Evolutionary conservation across 768 basidiomycete species (phyloP), one percentile per base, ranked within the genome.

Genomic region (Botryobasidium botryosum): DNA sequence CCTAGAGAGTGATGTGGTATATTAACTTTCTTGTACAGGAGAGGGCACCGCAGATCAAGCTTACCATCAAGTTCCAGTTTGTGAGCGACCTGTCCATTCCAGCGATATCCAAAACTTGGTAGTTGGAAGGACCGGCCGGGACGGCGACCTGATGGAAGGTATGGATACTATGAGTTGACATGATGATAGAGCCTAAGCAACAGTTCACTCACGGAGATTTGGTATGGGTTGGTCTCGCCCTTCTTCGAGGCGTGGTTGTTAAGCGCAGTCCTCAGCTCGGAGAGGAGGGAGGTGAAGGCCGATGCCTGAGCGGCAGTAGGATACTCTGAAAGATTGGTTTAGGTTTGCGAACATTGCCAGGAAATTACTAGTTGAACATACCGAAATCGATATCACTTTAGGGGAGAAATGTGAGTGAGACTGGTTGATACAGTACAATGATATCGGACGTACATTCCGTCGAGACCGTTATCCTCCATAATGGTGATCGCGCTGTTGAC

Each of bases 61-160:
- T n/a, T n/a, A n/a, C n/a, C 62, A 64, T 63, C 25, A 63, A 45
- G 37, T 62, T 62, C 59, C 59, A 62, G 45, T 61, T 62, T 37
- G 57, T 54, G 8, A 64, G 51, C 13, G 51, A 44, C 28, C 44
- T 44, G 40, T 57, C 59, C 57, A 63, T 59, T 17, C 56, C 56
- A 17, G 35, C 31, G 7, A 59, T 47, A 10, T 49, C 43, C 18
- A 62, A 51, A 6, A 53, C 52, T 43, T 53, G 40, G 49, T 58
- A 57, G 23, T 59, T 54, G 15, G 56, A 51, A 28, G 46, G 21
- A 6, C 62, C 62, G 43, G 10, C 24, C 10, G 25, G 33, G 38
- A 36, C 46, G 33, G 45, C 40, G 21, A 37, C 10, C 33, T 8
- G 37, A 10, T 10, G 23, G 12, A 10, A 12, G 13, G 13, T 39